Evolutionary conservation across 1,284 basidiomycete species (phyloP).

Genomic region (Trametes sp.): DNA sequence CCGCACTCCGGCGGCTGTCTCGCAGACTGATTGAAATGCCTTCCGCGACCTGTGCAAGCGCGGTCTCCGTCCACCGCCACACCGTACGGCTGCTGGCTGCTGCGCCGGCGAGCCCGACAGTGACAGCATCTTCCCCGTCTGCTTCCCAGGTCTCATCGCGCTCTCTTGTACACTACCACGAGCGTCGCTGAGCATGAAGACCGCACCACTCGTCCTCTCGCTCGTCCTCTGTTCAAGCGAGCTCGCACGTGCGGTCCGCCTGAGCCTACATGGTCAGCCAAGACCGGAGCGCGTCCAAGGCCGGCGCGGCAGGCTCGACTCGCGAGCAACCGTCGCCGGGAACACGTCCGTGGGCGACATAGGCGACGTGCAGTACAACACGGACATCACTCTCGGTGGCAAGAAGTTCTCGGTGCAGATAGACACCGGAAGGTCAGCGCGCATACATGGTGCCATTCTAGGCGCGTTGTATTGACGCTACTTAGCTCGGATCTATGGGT

Average conservation of each 20-base stretch:
- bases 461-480: not conserved
- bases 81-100: constrained; percentile 5
- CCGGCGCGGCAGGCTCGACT: constrained; percentile 6
- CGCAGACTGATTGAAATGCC: no score
- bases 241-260: constrained; percentile 33
- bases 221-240: constrained; percentile 32
- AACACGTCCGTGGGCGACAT: constrained; percentile 29
- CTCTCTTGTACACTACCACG: constrained; percentile 3
- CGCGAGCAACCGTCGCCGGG: constrained; percentile 27
- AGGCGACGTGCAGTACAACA: constrained; percentile 54
- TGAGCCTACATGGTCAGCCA: constrained; percentile 31
- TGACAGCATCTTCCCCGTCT: constrained; percentile 5
- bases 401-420: constrained; percentile 55
- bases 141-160: not conserved
- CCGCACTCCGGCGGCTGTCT: constrained; percentile 12
- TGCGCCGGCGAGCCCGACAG: constrained; percentile 15
- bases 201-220: constrained; percentile 25
- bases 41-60: constrained; percentile 11
- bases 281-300: constrained; percentile 6
- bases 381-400: constrained; percentile 59
- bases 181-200: constrained; percentile 39
- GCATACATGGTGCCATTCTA: not conserved
- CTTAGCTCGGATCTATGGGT: constrained; percentile 66
- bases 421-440: constrained; percentile 70
- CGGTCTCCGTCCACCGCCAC: constrained; percentile 19